These are phyloP conservation scores for Acanthamoeba lenticulata DNA, from an alignment of 208 protist genomes.

Conservation along the genomic window DNA sequence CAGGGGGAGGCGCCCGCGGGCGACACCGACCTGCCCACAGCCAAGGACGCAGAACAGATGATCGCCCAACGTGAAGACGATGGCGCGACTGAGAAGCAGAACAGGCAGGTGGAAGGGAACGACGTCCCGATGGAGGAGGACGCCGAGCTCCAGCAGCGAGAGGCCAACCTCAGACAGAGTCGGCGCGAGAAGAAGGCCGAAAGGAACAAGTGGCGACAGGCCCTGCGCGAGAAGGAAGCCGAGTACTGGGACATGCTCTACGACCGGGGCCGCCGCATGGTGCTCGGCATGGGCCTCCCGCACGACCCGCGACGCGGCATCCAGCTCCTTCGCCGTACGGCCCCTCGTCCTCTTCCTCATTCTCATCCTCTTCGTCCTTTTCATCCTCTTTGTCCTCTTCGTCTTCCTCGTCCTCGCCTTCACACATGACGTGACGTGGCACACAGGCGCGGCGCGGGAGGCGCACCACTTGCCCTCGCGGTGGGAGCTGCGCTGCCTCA, in stretches of 20 bases:
- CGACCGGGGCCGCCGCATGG: background rate
- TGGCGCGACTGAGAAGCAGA: no score
- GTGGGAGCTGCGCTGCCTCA: background rate
- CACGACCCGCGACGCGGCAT: background rate
- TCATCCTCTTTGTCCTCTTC: background rate
- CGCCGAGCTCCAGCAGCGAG: background rate
- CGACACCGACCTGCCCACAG: no score
- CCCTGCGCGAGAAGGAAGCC: background rate
- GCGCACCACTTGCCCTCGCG: background rate
- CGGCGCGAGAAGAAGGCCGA: background rate
- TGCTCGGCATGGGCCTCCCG: slow-evolving; percentile 11
- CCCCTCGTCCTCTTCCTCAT: background rate
- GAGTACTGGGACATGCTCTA: slow-evolving; percentile 34
- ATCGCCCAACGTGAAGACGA: no score
- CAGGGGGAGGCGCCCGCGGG: no score
- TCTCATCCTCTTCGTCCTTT: no score
- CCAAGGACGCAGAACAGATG: no score
- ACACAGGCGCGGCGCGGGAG: background rate
- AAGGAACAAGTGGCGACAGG: background rate
- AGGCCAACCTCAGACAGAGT: background rate
- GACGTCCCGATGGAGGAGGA: background rate
- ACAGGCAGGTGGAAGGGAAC: no score
- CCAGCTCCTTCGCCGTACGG: background rate
- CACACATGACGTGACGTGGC: background rate
- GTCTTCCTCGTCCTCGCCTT: background rate